Percentiles rank a stretch among this genome's conserved stretches.
Evolutionary conservation across 352 stramenopile genomes (phyloP).

Genomic region (Peronosclerospora sorghi): DNA sequence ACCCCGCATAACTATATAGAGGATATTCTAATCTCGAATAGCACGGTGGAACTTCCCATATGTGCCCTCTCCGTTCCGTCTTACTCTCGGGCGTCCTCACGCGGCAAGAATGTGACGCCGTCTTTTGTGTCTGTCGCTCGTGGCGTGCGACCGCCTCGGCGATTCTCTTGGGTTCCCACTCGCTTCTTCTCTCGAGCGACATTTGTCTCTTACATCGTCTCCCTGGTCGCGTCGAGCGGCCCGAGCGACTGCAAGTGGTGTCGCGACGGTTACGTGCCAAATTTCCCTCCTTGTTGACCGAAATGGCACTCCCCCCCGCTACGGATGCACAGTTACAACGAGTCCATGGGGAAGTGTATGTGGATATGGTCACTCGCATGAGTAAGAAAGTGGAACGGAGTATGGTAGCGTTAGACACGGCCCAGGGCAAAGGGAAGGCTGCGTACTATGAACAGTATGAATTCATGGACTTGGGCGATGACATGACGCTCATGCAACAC

Average conservation of each 20-base stretch:
- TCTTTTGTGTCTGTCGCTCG: conserved; percentile 17
- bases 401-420: conserved; percentile 39
- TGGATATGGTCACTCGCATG: conserved; percentile 38
- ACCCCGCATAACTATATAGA: too few species aligned
- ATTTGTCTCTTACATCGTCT: conserved; percentile 38
- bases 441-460: conserved; percentile 53
- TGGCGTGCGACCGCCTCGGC: conserved; percentile 20
- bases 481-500: conserved; percentile 57
- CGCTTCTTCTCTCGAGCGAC: conserved; percentile 37
- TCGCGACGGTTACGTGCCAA: conserved; percentile 17
- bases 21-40: too few species aligned
- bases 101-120: conserved; percentile 4
- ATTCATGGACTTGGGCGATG: conserved; percentile 53
- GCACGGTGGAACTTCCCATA: too few species aligned
- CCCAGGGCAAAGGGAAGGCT: conserved; percentile 15
- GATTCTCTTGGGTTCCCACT: conserved; percentile 19
- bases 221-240: conserved; percentile 29
- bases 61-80: conserved; percentile 6
- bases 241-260: conserved; percentile 40
- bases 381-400: conserved; percentile 48
- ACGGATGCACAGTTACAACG: conserved; percentile 38
- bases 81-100: conserved; percentile 12
- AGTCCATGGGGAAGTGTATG: conserved; percentile 46
- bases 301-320: conserved; percentile 18
- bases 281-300: conserved; percentile 27